A percentile compares a stretch with the other conserved stretches of the same genome.
phyloP scores from a whole-genome alignment of 495 filamentous ascomycete species.

The Aspergillus coremiiformis region DNA sequence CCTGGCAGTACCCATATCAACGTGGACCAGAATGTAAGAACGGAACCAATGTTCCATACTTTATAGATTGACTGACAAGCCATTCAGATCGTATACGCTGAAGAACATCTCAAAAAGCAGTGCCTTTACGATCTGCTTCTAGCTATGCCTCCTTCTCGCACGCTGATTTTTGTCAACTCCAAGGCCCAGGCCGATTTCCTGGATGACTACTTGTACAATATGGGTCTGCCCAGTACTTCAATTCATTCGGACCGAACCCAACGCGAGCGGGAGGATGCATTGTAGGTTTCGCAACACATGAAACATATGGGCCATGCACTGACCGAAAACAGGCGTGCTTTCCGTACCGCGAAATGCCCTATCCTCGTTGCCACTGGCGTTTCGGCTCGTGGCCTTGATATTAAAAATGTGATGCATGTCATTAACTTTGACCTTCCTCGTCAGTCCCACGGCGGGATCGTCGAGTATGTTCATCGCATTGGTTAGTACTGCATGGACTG shows the following conservation, averaged over 20 bases:
- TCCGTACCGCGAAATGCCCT: constrained; percentile 64
- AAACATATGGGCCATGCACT: not conserved
- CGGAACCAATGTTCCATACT: not conserved
- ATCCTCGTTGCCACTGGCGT: constrained; percentile 82
- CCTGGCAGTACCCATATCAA: constrained; percentile 71
- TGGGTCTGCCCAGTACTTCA: constrained; percentile 68
- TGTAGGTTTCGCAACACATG: constrained; percentile 45
- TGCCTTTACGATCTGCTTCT: constrained; percentile 67
- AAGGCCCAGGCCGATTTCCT: constrained; percentile 68
- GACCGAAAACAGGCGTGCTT: constrained; percentile 53
- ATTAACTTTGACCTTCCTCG: constrained; percentile 87
- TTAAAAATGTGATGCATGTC: constrained; percentile 78
- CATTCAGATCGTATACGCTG: constrained; percentile 52
- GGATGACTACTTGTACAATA: constrained; percentile 81
- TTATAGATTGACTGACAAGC: not conserved
- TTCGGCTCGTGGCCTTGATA: constrained; percentile 83
- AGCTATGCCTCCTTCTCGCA: constrained; percentile 62
- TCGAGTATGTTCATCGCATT: constrained; percentile 92
- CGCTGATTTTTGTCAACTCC: constrained; percentile 83
- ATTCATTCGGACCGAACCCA: constrained; percentile 87
- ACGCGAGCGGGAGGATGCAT: constrained; percentile 83
- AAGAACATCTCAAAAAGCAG: constrained; percentile 54
- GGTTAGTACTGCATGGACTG: constrained; percentile 42
- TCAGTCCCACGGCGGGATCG: constrained; percentile 67
- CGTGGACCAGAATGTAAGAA: constrained; percentile 61